Base-by-base conservation (phyloP, 805 yeast species). In the Nakazawaea laoshanensis region DNA sequence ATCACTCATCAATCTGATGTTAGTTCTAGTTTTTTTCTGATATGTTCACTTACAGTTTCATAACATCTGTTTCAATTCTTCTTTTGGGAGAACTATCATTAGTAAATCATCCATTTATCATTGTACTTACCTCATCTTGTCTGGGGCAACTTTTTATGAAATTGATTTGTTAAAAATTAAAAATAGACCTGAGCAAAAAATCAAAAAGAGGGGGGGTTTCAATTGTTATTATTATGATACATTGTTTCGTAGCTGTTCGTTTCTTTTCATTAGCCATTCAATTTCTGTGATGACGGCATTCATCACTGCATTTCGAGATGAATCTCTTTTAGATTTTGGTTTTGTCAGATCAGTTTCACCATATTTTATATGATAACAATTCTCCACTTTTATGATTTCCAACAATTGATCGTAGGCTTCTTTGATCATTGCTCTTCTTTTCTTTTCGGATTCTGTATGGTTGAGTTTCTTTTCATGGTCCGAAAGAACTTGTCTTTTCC, bases 51-150 rank as follows among this genome's bases (percentile, higher is more conserved):
- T 56, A 82, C 71, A 89, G 66, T 55, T 88, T 92, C 95, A 85
- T 87, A 29, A 89, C 96, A 55, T 89, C 98, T 19, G 92, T 84
- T 51, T 88, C 96, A 43, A 92, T 88, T 30, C 94, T 69, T 52
- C 86, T 67, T 47, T 75, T 78, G 21, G 82, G 80, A 5, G 82
- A 72, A 52, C 81, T 70, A 27, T 15, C 9, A 20, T 22, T 22
- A 27, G 29, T 22, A 11, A n/a, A 21, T n/a, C 32, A 15, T 13
- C 28, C 11, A 7, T 20, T 20, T 10, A 7, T 20, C 8, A 7
- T 7, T n/a, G 6, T 23, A 29, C 37, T 21, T 11, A 34, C 37
- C 37, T 34, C 37, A 33, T 33, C 27, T 21, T 30, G 7, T n/a
- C 10, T 18, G 10, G 19, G 6, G 9, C 8, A n/a, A 8, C 8